Conservation (phyloP, 768 basidiomycete species). For the Pleurotus djamor region DNA sequence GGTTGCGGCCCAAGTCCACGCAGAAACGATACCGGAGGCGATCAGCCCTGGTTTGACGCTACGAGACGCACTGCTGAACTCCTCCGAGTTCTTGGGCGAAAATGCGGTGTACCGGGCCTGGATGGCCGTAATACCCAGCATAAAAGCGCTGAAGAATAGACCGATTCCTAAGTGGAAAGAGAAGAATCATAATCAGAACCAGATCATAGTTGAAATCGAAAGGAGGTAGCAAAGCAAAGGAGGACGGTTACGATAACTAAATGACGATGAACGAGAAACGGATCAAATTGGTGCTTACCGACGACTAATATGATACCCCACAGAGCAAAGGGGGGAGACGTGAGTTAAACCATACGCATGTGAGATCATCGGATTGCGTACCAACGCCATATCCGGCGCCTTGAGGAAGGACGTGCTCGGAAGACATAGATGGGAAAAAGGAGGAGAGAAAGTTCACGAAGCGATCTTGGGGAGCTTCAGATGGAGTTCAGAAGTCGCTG, state of each 20-base stretch:
- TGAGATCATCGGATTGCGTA: slow-evolving; percentile 4
- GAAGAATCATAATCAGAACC: neutral
- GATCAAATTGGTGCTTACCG: slow-evolving; percentile 3
- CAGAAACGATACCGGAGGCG: slow-evolving; percentile 88
- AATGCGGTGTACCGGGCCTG: slow-evolving; percentile 84
- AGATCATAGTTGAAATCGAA: neutral
- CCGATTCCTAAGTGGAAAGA: slow-evolving; percentile 62
- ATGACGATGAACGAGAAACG: neutral
- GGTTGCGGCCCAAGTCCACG: slow-evolving; percentile 91
- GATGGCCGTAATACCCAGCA: slow-evolving; percentile 74
- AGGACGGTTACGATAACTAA: neutral
- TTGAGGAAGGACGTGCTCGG: slow-evolving; percentile 59
- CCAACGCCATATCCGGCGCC: slow-evolving; percentile 75
- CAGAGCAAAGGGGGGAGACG: neutral
- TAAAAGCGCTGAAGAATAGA: slow-evolving; percentile 82
- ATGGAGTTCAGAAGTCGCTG: neutral
- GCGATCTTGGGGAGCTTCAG: neutral
- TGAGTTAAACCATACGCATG: neutral
- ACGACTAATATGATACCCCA: slow-evolving; percentile 4
- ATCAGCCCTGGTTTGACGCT: slow-evolving; percentile 91
- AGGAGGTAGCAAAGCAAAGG: neutral
- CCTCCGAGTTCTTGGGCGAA: slow-evolving; percentile 78
- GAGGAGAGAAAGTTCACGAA: neutral
- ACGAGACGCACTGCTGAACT: slow-evolving; percentile 79
- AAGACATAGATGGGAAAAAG: slow-evolving; percentile 3